phyloP scores from a whole-genome alignment of 106 monocot species.

The Agapanthus africanus region DNA sequence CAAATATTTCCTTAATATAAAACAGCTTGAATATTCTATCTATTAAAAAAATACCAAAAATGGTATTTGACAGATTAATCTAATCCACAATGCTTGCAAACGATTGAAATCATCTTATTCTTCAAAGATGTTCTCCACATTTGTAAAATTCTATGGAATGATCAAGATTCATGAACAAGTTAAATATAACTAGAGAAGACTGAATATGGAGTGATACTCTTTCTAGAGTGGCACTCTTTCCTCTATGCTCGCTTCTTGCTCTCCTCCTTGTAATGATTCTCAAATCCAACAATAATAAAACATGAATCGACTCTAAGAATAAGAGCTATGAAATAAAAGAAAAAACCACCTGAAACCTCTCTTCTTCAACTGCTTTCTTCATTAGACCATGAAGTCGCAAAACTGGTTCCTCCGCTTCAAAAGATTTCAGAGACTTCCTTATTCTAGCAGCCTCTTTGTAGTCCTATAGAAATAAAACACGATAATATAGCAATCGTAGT shows the following conservation, averaged over 20 bases:
- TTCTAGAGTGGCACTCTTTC: too few relatives aligned
- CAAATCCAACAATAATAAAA: background rate
- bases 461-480: slow-evolving; percentile 39
- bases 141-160: background rate
- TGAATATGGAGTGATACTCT: too few relatives aligned
- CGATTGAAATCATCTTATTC: background rate
- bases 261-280: background rate
- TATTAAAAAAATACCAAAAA: too few relatives aligned
- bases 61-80: background rate
- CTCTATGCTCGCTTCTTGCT: too few relatives aligned
- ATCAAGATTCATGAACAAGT: too few relatives aligned
- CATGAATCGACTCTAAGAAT: background rate
- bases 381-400: slow-evolving; percentile 45
- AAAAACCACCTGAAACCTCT: slow-evolving; percentile 55
- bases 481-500: background rate
- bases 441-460: slow-evolving; percentile 75
- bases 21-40: too few relatives aligned
- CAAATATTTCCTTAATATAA: background rate
- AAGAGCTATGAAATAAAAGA: background rate
- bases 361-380: slow-evolving; percentile 46
- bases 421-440: slow-evolving; percentile 59
- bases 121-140: background rate
- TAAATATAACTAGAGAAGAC: too few relatives aligned
- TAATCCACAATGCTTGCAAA: background rate
- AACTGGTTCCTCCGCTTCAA: slow-evolving; percentile 67